Base-by-base conservation (phyloP, 257 asterid genomes). In the Solanum paucissectum region DNA sequence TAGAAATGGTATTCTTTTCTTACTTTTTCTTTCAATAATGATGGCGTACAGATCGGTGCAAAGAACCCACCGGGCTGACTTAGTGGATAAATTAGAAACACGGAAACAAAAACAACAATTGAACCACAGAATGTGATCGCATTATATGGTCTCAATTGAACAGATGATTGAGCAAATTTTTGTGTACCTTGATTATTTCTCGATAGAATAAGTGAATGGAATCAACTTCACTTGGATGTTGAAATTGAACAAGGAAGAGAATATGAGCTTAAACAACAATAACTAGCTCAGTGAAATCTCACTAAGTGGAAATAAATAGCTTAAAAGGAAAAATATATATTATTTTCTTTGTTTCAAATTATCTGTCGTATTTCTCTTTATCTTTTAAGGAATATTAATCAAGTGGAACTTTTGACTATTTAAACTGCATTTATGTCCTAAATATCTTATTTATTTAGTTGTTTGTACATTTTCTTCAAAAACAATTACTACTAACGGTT, bases 291-390 rank as follows among this genome's bases (percentile, higher is more conserved):
- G 20, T 46, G 55, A 46, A 46, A 46, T 46, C 2, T 7, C 2
- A 46, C 2, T 13, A 13, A 46, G 55, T 13, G 20, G 55, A 0
- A 46, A 46, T 46, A 12, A 0, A 2, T 3, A 49, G 21, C 21
- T 49, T 49, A 49, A 14, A 49, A 49, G 8, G 21, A 49, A 42
- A 12, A 9, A 3, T 1, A 34, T 7, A 33, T 37, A 44, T 12
- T 2, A 46, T 52, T 16, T 58, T 58, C 0, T 3, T 0, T 58
- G 0, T 58, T 1, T 62, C 0, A 62, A 4, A 2, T 62, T 23
- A 62, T n/a, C 0, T 62, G 0, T n/a, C 0, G 3, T 4, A 4
- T 23, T 62, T 62, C 1, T n/a, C 5, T 1, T 62, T 62, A 29
- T 29, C 6, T 62, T 60, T 60, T 60, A 60, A 23, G 29, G 14